These are phyloP conservation scores for Ceratocystis lukuohia DNA, from an alignment of 2,329 filamentous ascomycete genomes.

Conservation along the genomic window DNA sequence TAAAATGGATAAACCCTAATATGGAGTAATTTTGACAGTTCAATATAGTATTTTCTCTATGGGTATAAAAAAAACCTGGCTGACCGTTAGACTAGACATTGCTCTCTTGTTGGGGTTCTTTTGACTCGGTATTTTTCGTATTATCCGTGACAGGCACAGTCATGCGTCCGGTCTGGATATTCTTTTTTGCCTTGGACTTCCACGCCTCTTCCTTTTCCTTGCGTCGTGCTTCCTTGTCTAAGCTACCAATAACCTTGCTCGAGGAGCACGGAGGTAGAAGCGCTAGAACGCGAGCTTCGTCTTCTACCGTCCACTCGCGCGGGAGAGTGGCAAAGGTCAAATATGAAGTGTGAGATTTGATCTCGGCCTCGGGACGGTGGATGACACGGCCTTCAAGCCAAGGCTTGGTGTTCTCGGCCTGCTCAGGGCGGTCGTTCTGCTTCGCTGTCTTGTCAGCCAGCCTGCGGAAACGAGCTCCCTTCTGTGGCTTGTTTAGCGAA, in stretches of 20 bases:
- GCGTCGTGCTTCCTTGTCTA: conserved; percentile 42
- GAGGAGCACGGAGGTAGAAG: conserved; percentile 47
- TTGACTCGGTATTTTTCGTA: neutral
- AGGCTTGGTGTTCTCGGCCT: conserved; percentile 31
- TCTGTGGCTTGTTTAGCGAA: conserved; percentile 22
- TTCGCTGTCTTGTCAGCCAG: conserved; percentile 5
- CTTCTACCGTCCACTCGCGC: conserved; percentile 69
- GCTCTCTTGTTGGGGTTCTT: neutral
- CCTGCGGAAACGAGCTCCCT: neutral
- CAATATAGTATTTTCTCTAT: neutral
- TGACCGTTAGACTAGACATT: neutral
- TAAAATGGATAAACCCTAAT: neutral
- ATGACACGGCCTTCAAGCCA: conserved; percentile 67
- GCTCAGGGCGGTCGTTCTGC: neutral
- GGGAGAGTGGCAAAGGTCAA: conserved; percentile 84
- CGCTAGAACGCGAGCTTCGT: conserved; percentile 55
- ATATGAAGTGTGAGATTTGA: conserved; percentile 97
- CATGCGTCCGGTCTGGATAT: neutral
- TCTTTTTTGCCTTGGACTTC: conserved; percentile 34
- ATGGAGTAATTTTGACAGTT: neutral
- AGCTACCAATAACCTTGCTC: conserved; percentile 37
- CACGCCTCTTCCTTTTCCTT: conserved; percentile 43
- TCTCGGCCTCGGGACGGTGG: conserved; percentile 69
- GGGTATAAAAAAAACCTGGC: neutral
- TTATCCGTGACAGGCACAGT: neutral